Evolutionary conservation across 139 green algal species (phyloP).

Genomic region (Chlamydomonas sphaeroides): DNA sequence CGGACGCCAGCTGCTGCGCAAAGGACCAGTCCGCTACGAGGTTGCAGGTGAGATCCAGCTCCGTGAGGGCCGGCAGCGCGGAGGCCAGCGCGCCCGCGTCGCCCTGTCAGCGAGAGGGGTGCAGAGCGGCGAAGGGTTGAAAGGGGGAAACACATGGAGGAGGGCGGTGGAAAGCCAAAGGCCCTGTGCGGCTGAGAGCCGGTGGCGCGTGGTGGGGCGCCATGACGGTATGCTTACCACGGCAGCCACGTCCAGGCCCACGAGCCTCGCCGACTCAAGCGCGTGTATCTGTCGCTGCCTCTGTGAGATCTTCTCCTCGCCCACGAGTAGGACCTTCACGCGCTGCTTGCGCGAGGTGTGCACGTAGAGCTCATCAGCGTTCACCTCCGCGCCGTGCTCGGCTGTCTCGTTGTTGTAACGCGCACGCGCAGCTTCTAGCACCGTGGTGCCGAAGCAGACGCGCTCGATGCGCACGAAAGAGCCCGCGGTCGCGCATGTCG

Average conservation of each 20-base stretch:
- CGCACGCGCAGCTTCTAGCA: constrained; percentile 62
- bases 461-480: constrained; percentile 80
- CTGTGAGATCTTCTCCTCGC: constrained; percentile 67
- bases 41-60: constrained; percentile 82
- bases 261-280: constrained; percentile 56
- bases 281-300: constrained; percentile 57
- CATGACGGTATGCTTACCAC: no score
- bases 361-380: constrained; percentile 59
- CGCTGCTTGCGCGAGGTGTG: constrained; percentile 51
- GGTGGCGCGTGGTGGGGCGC: no score
- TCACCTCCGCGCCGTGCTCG: constrained; percentile 43
- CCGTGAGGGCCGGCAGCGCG: constrained; percentile 47
- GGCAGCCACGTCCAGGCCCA: constrained; percentile 48
- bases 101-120: no score
- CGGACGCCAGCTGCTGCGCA: constrained; percentile 45
- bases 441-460: constrained; percentile 48
- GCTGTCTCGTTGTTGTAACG: constrained; percentile 67
- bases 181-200: no score
- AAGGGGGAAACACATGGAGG: no score
- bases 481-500: constrained; percentile 39
- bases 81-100: constrained; percentile 28
- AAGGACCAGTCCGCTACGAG: constrained; percentile 70
- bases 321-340: constrained; percentile 70
- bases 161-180: no score
- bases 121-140: no score